Conservation (phyloP, 192 early-diverging fungal species). For the Irineochytrium annulatum region DNA sequence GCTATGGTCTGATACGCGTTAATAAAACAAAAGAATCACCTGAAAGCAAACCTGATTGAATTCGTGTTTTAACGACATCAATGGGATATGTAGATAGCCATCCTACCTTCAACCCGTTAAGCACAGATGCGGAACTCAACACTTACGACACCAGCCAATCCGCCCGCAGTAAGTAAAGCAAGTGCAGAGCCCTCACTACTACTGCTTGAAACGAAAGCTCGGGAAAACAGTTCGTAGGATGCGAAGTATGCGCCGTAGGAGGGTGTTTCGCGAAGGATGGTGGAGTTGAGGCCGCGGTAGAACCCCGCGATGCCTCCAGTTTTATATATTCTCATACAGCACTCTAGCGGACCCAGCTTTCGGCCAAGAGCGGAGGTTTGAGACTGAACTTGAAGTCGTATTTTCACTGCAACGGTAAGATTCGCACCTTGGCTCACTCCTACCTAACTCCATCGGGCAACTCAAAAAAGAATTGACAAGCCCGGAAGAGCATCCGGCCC, state of each 20-base stretch:
- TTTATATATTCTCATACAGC: slow-evolving; percentile 30
- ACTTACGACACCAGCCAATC: slow-evolving; percentile 42
- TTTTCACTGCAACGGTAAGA: slow-evolving; percentile 29
- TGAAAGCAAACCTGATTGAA: slow-evolving; percentile 33
- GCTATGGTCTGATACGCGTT: neutral
- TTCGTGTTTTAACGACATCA: slow-evolving; percentile 49
- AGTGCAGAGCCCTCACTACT: neutral
- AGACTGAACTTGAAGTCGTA: slow-evolving; percentile 30
- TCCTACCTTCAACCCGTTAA: slow-evolving; percentile 5
- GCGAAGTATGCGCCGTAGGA: slow-evolving; percentile 51
- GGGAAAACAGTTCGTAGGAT: slow-evolving; percentile 40
- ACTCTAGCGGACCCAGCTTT: slow-evolving; percentile 40
- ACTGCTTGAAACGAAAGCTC: neutral
- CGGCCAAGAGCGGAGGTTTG: neutral
- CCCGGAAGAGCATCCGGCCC: slow-evolving; percentile 40
- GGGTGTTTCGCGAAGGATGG: slow-evolving; percentile 43
- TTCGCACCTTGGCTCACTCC: neutral
- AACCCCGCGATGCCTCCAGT: slow-evolving; percentile 29
- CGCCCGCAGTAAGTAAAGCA: slow-evolving; percentile 42
- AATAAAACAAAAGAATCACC: neutral
- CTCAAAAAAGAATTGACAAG: slow-evolving; percentile 43
- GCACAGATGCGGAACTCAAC: neutral
- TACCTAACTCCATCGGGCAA: slow-evolving; percentile 48
- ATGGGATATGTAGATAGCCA: slow-evolving; percentile 49
- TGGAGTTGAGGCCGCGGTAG: slow-evolving; percentile 33